phyloP scores from a whole-genome alignment of 257 asterid genomes.

The Solanum virginianum region DNA sequence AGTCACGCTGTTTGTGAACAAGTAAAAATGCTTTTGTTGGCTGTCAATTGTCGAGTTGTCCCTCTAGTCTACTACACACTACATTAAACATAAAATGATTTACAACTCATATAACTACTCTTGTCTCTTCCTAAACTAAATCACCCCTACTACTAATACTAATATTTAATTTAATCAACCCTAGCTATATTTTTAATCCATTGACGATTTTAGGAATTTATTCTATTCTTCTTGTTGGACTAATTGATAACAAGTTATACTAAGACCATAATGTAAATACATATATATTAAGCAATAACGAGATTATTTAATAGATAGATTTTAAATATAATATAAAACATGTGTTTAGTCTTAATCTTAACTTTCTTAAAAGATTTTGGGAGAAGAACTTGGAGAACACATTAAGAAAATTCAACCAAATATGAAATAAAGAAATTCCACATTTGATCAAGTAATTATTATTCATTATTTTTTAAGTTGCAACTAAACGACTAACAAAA shows the following conservation, averaged over 20 bases:
- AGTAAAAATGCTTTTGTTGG: conserved; percentile 17
- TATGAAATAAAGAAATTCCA: neutral
- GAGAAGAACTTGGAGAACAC: neutral
- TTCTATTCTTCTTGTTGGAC: neutral
- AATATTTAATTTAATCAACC: neutral
- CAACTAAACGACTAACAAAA: neutral
- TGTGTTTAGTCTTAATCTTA: neutral
- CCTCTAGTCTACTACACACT: neutral
- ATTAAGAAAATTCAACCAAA: neutral
- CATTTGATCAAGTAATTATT: neutral
- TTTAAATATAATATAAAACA: neutral
- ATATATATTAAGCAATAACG: neutral
- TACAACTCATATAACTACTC: neutral
- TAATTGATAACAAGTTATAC: neutral
- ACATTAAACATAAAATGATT: neutral
- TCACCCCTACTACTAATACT: neutral
- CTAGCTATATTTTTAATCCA: neutral
- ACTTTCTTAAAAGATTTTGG: neutral
- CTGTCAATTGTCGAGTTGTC: conserved; percentile 53
- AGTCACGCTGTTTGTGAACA: neutral
- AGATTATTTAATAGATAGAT: neutral
- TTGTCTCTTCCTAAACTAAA: neutral
- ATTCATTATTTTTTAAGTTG: neutral
- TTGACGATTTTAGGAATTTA: neutral
- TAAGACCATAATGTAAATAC: neutral